phyloP scores from a whole-genome alignment of 1,284 basidiomycete species.

The Chalciporus piperatoides region DNA sequence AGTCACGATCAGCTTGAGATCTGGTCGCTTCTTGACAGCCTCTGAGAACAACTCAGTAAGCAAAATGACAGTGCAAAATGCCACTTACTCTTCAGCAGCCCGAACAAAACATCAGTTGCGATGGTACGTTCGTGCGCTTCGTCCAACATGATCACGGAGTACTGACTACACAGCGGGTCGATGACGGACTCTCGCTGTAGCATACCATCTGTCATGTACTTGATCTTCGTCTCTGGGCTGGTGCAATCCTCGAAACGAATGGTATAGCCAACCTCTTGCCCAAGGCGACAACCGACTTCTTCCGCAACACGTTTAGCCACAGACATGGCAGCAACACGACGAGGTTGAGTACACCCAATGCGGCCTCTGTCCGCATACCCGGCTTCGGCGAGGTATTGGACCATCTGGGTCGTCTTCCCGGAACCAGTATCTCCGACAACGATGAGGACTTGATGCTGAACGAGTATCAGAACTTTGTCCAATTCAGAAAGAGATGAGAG shows the following conservation, averaged over 20 bases:
- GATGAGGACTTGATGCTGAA: conserved; percentile 89
- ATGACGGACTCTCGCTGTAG: conserved; percentile 94
- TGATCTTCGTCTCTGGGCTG: conserved; percentile 96
- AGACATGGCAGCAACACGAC: conserved; percentile 99
- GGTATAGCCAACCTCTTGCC: conserved; percentile 96
- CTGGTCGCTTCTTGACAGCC: conserved; percentile 89
- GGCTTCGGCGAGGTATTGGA: conserved; percentile 88
- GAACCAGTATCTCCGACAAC: conserved; percentile 96
- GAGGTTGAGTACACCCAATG: conserved; percentile 96
- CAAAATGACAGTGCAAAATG: not conserved
- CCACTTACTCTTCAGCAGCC: conserved; percentile 87
- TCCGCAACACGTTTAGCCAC: conserved; percentile 98
- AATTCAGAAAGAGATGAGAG: conserved; percentile 1
- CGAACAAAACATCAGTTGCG: conserved; percentile 96
- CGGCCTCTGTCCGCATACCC: conserved; percentile 84
- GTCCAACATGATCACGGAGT: conserved; percentile 97
- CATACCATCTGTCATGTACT: conserved; percentile 99
- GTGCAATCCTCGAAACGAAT: conserved; percentile 99
- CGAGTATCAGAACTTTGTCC: conserved; percentile 23
- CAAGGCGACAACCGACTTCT: conserved; percentile 95
- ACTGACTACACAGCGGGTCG: conserved; percentile 89
- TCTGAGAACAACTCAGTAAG: conserved; percentile 50
- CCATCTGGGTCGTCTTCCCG: conserved; percentile 94
- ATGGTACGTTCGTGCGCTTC: conserved; percentile 99
- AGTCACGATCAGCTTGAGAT: conserved; percentile 97